Evolutionary conservation across 2,329 filamentous ascomycete genomes (phyloP).

Genomic region (Colletotrichum tofieldiae): DNA sequence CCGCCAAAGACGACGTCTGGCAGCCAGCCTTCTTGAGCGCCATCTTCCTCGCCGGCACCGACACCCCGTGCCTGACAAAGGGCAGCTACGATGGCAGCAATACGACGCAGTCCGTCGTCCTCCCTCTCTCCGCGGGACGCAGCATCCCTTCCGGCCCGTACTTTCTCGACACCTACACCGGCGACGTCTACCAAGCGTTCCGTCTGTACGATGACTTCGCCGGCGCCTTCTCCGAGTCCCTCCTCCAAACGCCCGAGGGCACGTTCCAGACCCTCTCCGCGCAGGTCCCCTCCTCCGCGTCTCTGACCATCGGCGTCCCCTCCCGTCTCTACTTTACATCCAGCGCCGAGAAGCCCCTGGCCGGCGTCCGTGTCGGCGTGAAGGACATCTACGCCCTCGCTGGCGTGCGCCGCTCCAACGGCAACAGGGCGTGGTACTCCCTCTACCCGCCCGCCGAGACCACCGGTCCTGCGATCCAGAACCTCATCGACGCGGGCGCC

Average conservation of each 20-base stretch:
- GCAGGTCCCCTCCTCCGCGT: conserved; percentile 48
- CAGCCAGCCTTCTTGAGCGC: conserved; percentile 46
- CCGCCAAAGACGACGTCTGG: conserved; percentile 49
- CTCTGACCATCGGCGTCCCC: conserved; percentile 64
- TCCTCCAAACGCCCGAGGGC: conserved; percentile 51
- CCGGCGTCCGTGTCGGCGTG: conserved; percentile 72
- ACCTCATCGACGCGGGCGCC: conserved; percentile 71
- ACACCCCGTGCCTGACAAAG: conserved; percentile 40
- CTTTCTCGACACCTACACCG: conserved; percentile 53
- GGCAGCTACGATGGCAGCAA: conserved; percentile 31
- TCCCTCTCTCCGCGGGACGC: conserved; percentile 43
- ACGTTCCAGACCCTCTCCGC: conserved; percentile 54
- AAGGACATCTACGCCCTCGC: conserved; percentile 75
- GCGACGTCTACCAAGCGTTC: conserved; percentile 53
- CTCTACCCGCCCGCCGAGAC: conserved; percentile 64
- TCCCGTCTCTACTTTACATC: conserved; percentile 73
- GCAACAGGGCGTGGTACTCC: conserved; percentile 71
- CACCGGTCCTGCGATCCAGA: conserved; percentile 68
- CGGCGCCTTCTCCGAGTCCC: conserved; percentile 51
- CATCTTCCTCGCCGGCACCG: conserved; percentile 45
- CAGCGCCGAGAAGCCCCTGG: conserved; percentile 68
- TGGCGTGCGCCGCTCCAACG: conserved; percentile 68
- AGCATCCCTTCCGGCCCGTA: conserved; percentile 54
- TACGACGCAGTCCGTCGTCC: conserved; percentile 41
- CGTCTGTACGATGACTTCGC: conserved; percentile 55